Conservation (phyloP, 1,139 yeast genomes). For the Petasospora rhodanensis region DNA sequence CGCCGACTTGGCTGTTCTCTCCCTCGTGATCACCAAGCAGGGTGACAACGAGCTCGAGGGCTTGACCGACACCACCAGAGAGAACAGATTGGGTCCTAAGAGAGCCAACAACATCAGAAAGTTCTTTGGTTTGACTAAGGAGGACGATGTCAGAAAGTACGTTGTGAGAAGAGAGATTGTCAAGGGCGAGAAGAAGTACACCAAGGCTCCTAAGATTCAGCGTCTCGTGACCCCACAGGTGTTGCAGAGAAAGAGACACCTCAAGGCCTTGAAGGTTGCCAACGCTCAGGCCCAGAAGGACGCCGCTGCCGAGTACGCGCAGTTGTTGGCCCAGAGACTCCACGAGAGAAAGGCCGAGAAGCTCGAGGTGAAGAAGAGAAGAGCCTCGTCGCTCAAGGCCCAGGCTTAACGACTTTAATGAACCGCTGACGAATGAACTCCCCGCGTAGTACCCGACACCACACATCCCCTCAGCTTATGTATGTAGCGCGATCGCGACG, state of each 20-base stretch:
- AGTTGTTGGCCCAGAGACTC: conserved; percentile 96
- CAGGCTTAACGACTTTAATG: no score
- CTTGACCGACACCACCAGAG: conserved; percentile 87
- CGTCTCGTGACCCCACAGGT: conserved; percentile 99
- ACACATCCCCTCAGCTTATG: no score
- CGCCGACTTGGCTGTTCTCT: conserved; percentile 92
- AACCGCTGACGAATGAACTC: no score
- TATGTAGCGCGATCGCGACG: no score
- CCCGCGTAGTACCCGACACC: no score
- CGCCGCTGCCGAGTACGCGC: conserved; percentile 99
- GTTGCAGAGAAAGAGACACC: conserved; percentile 98
- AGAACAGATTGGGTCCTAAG: conserved; percentile 99
- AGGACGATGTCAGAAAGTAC: conserved; percentile 90
- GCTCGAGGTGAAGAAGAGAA: conserved; percentile 98
- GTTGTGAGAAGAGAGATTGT: conserved; percentile 98
- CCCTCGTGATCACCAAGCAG: conserved; percentile 93
- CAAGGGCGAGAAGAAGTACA: conserved; percentile 98
- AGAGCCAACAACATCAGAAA: conserved; percentile 99
- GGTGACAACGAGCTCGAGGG: conserved; percentile 96
- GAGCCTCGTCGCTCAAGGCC: conserved; percentile 95
- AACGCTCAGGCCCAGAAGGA: conserved; percentile 99
- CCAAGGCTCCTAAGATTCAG: conserved; percentile 99
- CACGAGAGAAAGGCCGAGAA: conserved; percentile 97
- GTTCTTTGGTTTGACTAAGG: conserved; percentile 98
- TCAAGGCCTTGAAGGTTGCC: conserved; percentile 88